Percentiles rank a stretch among this genome's conserved stretches.
Conservation (phyloP, 2,329 filamentous ascomycete species). For the Monosporascus sp. region DNA sequence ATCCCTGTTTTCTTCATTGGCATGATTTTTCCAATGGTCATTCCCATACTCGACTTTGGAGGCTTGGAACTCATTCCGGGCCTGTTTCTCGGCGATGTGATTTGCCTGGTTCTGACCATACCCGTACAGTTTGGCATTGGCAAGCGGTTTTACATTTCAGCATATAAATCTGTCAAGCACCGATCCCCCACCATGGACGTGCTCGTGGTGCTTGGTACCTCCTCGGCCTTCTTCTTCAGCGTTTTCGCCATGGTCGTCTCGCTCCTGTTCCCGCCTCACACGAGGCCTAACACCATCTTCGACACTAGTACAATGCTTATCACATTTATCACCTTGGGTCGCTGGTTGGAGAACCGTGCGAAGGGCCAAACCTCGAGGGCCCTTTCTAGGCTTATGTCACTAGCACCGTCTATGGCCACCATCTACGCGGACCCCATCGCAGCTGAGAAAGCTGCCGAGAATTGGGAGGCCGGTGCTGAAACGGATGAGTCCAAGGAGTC, state of each 20-base stretch:
- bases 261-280: slow-evolving; percentile 67
- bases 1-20: slow-evolving; percentile 85
- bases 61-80: slow-evolving; percentile 61
- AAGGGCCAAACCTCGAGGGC: slow-evolving; percentile 96
- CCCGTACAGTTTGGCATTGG: slow-evolving; percentile 97
- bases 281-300: slow-evolving; percentile 81
- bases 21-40: slow-evolving; percentile 89
- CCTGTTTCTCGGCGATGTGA: slow-evolving; percentile 79
- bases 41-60: slow-evolving; percentile 74
- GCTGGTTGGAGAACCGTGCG: slow-evolving; percentile 87
- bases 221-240: slow-evolving; percentile 94
- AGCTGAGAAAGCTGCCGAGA: slow-evolving; percentile 81
- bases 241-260: slow-evolving; percentile 81
- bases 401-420: slow-evolving; percentile 93
- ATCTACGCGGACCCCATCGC: slow-evolving; percentile 95
- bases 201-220: slow-evolving; percentile 87
- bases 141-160: slow-evolving; percentile 85
- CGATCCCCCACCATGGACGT: slow-evolving; percentile 96
- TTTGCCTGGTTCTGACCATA: slow-evolving; percentile 79
- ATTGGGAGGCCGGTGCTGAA: slow-evolving; percentile 52
- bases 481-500: slow-evolving; percentile 41
- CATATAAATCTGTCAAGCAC: slow-evolving; percentile 90
- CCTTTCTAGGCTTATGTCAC: slow-evolving; percentile 87
- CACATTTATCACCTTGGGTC: slow-evolving; percentile 86
- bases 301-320: slow-evolving; percentile 98